Percentiles rank a stretch among this genome's conserved stretches.
Conservation (phyloP, 2,329 filamentous ascomycete species). For the Colletotrichum tropicicola region DNA sequence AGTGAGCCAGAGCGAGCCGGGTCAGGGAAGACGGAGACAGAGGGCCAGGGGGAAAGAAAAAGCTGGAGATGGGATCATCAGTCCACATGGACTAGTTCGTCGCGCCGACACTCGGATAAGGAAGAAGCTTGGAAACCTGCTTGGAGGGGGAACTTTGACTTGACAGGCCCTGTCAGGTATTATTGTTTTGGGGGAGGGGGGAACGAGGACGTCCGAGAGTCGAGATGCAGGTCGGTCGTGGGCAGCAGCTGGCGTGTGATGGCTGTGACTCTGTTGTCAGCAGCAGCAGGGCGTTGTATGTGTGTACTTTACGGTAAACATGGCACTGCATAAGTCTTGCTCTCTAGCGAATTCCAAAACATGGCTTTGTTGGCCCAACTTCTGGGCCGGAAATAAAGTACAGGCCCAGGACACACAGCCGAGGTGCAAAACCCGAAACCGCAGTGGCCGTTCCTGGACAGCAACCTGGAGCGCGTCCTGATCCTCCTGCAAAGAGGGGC, state of each 20-base stretch:
- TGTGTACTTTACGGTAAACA: no score
- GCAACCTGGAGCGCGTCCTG: neutral
- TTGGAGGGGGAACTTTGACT: neutral
- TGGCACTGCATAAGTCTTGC: neutral
- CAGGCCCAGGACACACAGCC: neutral
- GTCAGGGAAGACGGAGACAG: neutral
- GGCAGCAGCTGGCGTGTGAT: neutral
- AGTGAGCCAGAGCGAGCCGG: neutral
- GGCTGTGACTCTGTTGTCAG: neutral
- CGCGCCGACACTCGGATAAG: conserved; percentile 9
- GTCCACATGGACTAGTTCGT: conserved; percentile 11
- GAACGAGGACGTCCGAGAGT: conserved; percentile 2
- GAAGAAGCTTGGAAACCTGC: neutral
- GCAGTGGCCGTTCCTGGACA: neutral
- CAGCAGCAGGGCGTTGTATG: no score
- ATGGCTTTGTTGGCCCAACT: neutral
- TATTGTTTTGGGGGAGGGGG: neutral
- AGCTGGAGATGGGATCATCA: conserved; percentile 7
- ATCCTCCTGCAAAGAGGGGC: neutral
- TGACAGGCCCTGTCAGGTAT: conserved; percentile 10
- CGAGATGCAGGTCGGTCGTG: neutral
- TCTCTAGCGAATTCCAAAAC: neutral
- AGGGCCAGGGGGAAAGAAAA: no score
- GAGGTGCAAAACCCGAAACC: conserved; percentile 7
- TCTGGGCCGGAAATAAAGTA: conserved; percentile 8